Evolutionary conservation across 805 yeast genomes (phyloP).

Genomic region (Hanseniaspora guilliermondii): DNA sequence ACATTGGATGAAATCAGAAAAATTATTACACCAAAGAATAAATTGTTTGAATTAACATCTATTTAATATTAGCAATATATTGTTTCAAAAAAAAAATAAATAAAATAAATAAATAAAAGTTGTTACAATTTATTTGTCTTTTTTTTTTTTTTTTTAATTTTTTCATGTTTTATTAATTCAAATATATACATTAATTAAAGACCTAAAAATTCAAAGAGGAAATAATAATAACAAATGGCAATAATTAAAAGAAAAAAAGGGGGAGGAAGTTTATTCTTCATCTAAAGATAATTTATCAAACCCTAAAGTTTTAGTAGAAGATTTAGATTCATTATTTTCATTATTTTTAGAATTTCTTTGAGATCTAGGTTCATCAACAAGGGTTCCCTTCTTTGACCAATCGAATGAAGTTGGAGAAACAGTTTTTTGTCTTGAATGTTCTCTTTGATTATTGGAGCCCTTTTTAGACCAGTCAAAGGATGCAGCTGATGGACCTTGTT

Average conservation of each 20-base stretch:
- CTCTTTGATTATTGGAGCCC: neutral
- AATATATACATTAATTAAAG: neutral
- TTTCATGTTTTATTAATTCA: neutral
- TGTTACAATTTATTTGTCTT: neutral
- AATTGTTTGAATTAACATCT: conserved; percentile 26
- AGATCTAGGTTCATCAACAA: neutral
- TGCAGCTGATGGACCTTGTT: neutral
- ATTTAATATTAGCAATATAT: conserved; percentile 16
- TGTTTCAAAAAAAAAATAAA: no score
- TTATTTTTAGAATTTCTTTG: neutral
- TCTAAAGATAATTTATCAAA: conserved; percentile 8
- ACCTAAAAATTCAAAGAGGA: neutral
- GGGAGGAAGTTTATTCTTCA: no score
- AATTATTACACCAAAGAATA: conserved; percentile 24
- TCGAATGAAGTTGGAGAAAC: neutral
- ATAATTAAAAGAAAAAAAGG: neutral
- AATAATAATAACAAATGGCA: neutral
- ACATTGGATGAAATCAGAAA: conserved; percentile 39
- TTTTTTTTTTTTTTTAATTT: neutral
- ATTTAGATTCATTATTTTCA: neutral
- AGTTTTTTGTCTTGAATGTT: neutral
- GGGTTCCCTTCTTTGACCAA: conserved; percentile 9
- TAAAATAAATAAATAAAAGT: no score
- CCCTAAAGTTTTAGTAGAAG: neutral
- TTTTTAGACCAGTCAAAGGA: conserved; percentile 5